Evolutionary conservation across 2,329 filamentous ascomycete species (phyloP), one percentile per base, ranked within the genome.

Genomic region (Fusarium luffae): DNA sequence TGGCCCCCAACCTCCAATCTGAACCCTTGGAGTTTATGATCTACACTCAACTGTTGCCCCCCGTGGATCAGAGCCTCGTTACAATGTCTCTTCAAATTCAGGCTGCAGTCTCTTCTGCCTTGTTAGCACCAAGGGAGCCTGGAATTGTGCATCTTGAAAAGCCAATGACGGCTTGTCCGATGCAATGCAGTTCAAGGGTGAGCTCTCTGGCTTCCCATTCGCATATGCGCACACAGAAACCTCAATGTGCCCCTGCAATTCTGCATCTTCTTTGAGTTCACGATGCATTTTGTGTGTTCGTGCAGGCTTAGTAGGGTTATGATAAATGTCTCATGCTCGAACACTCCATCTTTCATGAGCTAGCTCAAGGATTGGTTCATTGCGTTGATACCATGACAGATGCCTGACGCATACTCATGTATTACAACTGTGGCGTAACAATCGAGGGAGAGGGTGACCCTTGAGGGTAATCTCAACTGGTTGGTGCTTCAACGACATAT

Each of bases 91-190:
- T 60, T 58, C 30, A 54, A 40, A 62, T 64, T 65, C 58, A 75
- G 73, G 73, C 73, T 75, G 25, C 68, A 73, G 64, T 46, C 47
- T 43, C 63, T 72, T 69, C 71, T 73, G 71, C 69, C 69, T 74
- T 59, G 47, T 52, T 69, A 63, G 65, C 32, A 55, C 43, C 63
- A 52, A 60, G 70, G 71, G 32, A 73, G 73, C 73, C 73, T 75
- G 56, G 60, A 21, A 27, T 62, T 23, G 16, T 74, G 70, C 66
- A 61, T 72, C 30, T 50, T 30, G 21, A 25, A 54, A 57, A 48
- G 55, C 69, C 68, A 75, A 72, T 75, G 49, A 56, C 63, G 62
- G 57, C 34, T 48, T 57, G 25, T 19, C 63, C 64, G 52, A 60
- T 58, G 52, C 48, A 55, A 51, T 58, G 34, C 34, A 37, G 54